These are phyloP conservation scores for Pulveroboletus frians DNA, from an alignment of 768 basidiomycete genomes.

Conservation along the genomic window DNA sequence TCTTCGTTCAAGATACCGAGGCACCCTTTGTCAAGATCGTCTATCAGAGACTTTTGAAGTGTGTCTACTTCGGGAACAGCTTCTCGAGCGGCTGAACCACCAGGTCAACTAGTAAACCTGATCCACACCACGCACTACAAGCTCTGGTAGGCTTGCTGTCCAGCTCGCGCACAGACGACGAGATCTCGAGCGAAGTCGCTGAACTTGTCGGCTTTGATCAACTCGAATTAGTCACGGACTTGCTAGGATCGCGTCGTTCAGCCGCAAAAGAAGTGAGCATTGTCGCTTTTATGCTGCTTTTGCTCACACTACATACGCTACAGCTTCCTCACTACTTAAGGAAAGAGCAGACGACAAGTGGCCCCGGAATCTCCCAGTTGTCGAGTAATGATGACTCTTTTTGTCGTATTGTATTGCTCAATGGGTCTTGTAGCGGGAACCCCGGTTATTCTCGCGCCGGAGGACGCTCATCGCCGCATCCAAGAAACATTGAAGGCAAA, in stretches of 20 bases:
- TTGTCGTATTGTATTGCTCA: background rate
- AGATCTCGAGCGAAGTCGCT: slow-evolving; percentile 69
- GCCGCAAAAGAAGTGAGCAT: slow-evolving; percentile 46
- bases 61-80: background rate
- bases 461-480: slow-evolving; percentile 57
- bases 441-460: slow-evolving; percentile 32
- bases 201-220: slow-evolving; percentile 84
- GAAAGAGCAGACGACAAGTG: background rate
- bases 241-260: slow-evolving; percentile 52
- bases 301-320: background rate
- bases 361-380: background rate
- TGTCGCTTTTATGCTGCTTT: background rate
- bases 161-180: slow-evolving; percentile 53
- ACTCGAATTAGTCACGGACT: slow-evolving; percentile 69
- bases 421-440: background rate
- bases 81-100: slow-evolving; percentile 2
- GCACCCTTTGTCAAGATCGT: slow-evolving; percentile 1
- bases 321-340: slow-evolving; percentile 16
- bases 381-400: slow-evolving; percentile 6
- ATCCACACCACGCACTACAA: slow-evolving; percentile 6
- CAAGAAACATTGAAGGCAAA: slow-evolving; percentile 56
- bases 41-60: slow-evolving; percentile 15
- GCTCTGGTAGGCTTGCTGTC: slow-evolving; percentile 39
- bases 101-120: slow-evolving; percentile 12
- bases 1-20: slow-evolving; percentile 15